phyloP scores from a whole-genome alignment of 345 rosid genomes.

The Hibiscus mutabilis region DNA sequence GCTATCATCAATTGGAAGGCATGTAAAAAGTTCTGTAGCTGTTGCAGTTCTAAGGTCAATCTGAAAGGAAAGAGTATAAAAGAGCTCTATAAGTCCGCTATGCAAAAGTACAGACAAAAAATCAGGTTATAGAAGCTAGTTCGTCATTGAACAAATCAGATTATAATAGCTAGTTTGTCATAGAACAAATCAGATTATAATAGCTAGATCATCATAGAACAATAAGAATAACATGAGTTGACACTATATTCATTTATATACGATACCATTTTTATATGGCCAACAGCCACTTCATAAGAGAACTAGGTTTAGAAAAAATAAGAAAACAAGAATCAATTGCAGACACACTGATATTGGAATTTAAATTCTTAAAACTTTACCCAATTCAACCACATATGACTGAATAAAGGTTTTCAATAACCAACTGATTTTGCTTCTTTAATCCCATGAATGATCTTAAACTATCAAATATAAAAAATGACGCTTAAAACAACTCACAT shows the following conservation, averaged over 20 bases:
- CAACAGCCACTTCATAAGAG: not conserved
- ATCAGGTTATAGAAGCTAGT: not conserved
- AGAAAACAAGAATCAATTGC: not conserved
- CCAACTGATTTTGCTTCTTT: not conserved
- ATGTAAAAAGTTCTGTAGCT: constrained; percentile 68
- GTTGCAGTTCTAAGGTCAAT: constrained; percentile 65
- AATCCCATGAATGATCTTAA: not conserved
- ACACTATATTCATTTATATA: not conserved
- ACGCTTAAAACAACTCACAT: constrained; percentile 40
- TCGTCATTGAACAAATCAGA: constrained; percentile 1
- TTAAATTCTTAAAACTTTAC: not conserved
- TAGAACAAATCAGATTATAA: not conserved
- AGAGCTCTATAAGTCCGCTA: not conserved
- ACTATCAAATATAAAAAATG: not conserved
- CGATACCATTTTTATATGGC: not conserved
- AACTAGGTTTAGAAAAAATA: not conserved
- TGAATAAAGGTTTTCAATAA: not conserved
- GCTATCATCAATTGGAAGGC: constrained; percentile 34
- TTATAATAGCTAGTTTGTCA: not conserved
- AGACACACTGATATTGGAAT: not conserved
- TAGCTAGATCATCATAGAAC: constrained; percentile 9
- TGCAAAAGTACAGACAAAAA: not conserved
- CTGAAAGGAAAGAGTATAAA: constrained; percentile 40
- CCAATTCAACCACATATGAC: not conserved
- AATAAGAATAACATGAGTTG: not conserved